Evolutionary conservation across 164 flowering plant genomes (phyloP).

Genomic region (Dillenia suffruticosa): DNA sequence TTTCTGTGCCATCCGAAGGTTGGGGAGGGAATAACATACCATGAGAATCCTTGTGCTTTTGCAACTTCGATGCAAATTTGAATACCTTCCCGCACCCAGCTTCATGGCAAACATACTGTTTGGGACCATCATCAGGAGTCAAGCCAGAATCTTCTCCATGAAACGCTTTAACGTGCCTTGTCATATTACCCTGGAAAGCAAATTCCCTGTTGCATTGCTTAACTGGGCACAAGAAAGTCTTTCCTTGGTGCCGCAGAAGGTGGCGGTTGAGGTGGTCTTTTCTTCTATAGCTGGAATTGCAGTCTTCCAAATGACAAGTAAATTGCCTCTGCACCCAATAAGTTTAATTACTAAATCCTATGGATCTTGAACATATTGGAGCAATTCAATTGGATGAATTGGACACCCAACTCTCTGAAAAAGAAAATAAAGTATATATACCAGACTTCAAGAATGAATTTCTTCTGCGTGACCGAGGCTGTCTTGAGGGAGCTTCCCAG

Average conservation of each 20-base stretch:
- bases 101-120: constrained; percentile 56
- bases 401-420: not conserved
- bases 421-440: not conserved
- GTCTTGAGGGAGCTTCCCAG: constrained; percentile 98
- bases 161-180: constrained; percentile 56
- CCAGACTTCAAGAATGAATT: constrained; percentile 41
- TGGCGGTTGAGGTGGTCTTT: constrained; percentile 89
- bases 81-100: constrained; percentile 77
- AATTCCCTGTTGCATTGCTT: constrained; percentile 49
- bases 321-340: constrained; percentile 61
- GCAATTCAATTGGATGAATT: not conserved
- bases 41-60: constrained; percentile 77
- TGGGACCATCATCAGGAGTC: constrained; percentile 10
- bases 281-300: constrained; percentile 67
- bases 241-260: constrained; percentile 66
- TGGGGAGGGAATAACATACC: constrained; percentile 33
- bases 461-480: constrained; percentile 72
- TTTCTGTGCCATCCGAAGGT: too few species aligned
- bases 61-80: constrained; percentile 54
- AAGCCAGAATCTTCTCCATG: constrained; percentile 38
- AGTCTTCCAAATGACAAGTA: constrained; percentile 67
- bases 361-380: not conserved
- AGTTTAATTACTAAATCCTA: not conserved
- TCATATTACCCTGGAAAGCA: constrained; percentile 51
- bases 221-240: constrained; percentile 58